phyloP scores from a whole-genome alignment of 306 rosid species.

The Canavalia gladiata region DNA sequence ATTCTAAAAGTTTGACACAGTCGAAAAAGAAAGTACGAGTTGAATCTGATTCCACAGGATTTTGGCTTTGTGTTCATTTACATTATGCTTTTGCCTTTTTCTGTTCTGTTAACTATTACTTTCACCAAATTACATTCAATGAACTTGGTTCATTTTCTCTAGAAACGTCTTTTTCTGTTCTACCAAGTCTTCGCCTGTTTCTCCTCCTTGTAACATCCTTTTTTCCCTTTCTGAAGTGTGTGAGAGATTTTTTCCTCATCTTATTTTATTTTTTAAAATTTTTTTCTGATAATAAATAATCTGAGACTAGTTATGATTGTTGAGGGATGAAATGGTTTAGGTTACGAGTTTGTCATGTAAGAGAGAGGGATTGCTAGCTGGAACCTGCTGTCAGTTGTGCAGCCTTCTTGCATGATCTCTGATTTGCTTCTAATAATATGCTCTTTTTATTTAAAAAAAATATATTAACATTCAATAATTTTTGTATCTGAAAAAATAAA shows the following conservation, averaged over 20 bases:
- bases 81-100: not conserved
- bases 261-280: not conserved
- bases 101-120: not conserved
- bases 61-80: not conserved
- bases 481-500: not conserved
- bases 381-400: constrained; percentile 91
- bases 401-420: constrained; percentile 97
- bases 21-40: not conserved
- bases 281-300: constrained; percentile 18
- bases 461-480: not conserved
- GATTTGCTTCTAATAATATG: constrained; percentile 11
- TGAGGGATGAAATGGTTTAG: constrained; percentile 61
- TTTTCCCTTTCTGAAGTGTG: not conserved
- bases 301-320: constrained; percentile 59
- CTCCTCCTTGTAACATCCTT: not conserved
- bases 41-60: not conserved
- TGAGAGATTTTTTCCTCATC: not conserved
- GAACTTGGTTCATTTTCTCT: constrained; percentile 8
- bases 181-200: not conserved
- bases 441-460: not conserved
- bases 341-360: constrained; percentile 62
- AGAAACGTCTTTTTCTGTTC: not conserved
- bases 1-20: not conserved
- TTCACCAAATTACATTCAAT: not conserved
- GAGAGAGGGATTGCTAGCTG: constrained; percentile 81